These are phyloP conservation scores for Scheffersomyces insectosa DNA, from an alignment of 1,139 yeast genomes.

Conservation along the genomic window DNA sequence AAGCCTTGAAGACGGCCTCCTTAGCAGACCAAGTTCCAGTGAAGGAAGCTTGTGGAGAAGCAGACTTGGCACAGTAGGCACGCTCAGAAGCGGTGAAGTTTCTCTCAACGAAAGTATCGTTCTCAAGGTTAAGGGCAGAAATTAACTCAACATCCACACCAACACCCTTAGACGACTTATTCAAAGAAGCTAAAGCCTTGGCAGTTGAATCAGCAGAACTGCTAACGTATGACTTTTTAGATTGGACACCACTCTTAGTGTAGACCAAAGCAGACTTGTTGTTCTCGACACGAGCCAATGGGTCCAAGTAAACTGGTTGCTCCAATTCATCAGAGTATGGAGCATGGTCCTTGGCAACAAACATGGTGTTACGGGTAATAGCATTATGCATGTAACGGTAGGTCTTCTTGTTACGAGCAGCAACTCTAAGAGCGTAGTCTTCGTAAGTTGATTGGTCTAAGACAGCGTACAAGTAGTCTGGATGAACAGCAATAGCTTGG, in stretches of 20 bases:
- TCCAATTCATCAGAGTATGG: slow-evolving; percentile 91
- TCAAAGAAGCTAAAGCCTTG: slow-evolving; percentile 49
- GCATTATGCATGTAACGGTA: slow-evolving; percentile 97
- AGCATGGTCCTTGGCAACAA: slow-evolving; percentile 89
- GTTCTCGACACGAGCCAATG: slow-evolving; percentile 79
- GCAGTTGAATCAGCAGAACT: slow-evolving; percentile 44
- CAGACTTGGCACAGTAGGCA: slow-evolving; percentile 69
- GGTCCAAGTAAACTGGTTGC: slow-evolving; percentile 89
- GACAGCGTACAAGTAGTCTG: slow-evolving; percentile 89
- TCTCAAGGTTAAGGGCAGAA: slow-evolving; percentile 74
- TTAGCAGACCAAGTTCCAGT: slow-evolving; percentile 99
- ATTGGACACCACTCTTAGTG: slow-evolving; percentile 42
- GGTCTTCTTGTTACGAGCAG: slow-evolving; percentile 82
- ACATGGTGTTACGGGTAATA: slow-evolving; percentile 85
- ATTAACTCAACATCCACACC: slow-evolving; percentile 97
- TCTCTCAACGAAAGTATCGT: slow-evolving; percentile 86
- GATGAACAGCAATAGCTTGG: slow-evolving; percentile 87
- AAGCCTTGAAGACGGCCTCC: slow-evolving; percentile 96
- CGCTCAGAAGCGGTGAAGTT: slow-evolving; percentile 85
- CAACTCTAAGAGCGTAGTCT: slow-evolving; percentile 69
- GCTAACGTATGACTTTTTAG: slow-evolving; percentile 35
- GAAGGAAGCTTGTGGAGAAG: slow-evolving; percentile 83
- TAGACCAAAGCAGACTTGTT: slow-evolving; percentile 54
- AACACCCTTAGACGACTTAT: slow-evolving; percentile 64
- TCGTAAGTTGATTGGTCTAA: slow-evolving; percentile 71